Evolutionary conservation across 768 basidiomycete species (phyloP).

Genomic region (Trametes cubensis): DNA sequence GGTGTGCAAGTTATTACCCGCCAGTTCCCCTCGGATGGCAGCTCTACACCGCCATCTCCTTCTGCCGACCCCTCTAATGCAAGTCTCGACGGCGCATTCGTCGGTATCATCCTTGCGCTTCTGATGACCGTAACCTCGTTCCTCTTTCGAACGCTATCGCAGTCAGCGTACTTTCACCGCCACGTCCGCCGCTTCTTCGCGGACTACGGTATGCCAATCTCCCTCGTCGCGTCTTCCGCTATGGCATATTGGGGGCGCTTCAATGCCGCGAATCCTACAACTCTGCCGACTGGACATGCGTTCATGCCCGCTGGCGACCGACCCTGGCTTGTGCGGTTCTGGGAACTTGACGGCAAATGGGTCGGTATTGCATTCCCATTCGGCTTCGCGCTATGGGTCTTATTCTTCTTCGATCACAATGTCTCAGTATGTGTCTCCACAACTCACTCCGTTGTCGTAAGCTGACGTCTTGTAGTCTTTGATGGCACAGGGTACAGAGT

Average conservation of each 20-base stretch:
- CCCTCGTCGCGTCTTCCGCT: constrained; percentile 71
- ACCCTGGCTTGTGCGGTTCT: constrained; percentile 85
- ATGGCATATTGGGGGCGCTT: constrained; percentile 90
- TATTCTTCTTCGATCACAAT: constrained; percentile 96
- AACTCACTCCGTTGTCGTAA: no score
- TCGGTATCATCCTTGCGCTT: constrained; percentile 73
- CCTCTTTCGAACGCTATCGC: constrained; percentile 68
- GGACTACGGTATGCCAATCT: constrained; percentile 92
- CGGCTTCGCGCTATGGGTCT: constrained; percentile 82
- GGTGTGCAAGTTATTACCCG: constrained; percentile 83
- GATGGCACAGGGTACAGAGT: constrained; percentile 89
- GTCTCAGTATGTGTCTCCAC: constrained; percentile 65
- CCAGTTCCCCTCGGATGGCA: constrained; percentile 50
- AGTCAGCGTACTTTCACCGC: constrained; percentile 68
- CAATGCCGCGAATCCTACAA: constrained; percentile 57
- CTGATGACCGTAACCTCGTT: constrained; percentile 77
- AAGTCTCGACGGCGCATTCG: constrained; percentile 53
- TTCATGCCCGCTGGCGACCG: constrained; percentile 75
- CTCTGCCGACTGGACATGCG: constrained; percentile 67
- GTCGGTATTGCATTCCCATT: constrained; percentile 89
- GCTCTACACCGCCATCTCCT: constrained; percentile 8
- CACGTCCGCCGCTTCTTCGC: constrained; percentile 74
- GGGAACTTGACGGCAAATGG: constrained; percentile 88
- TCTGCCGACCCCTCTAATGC: constrained; percentile 28
- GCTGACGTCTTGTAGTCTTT: constrained; percentile 56